Percentiles rank a stretch among this genome's conserved stretches.
These are phyloP conservation scores for Cyberlindnera euphorbiae DNA, from an alignment of 805 yeast genomes.

Conservation along the genomic window DNA sequence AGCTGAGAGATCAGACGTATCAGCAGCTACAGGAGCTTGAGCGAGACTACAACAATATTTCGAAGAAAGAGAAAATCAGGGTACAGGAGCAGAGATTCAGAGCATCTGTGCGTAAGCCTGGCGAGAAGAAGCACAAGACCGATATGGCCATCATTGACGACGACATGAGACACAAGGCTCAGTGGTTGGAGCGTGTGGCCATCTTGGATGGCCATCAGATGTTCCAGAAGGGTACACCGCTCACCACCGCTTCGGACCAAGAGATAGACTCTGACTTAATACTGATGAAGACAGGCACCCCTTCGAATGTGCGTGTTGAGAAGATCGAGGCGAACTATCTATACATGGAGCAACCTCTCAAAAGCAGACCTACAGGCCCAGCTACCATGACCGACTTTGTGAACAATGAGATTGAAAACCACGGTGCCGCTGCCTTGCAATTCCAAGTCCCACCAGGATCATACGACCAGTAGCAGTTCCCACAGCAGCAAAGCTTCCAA, in stretches of 20 bases:
- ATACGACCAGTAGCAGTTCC: too few relatives aligned
- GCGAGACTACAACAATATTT: conserved; percentile 16
- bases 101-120: conserved; percentile 17
- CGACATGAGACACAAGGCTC: conserved; percentile 7
- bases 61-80: conserved; percentile 7
- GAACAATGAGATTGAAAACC: conserved; percentile 21
- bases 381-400: conserved; percentile 27
- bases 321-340: conserved; percentile 20
- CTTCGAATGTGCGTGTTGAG: conserved; percentile 11
- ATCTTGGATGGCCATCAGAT: conserved; percentile 1
- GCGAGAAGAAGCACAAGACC: conserved; percentile 16
- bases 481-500: too few relatives aligned
- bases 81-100: conserved; percentile 14
- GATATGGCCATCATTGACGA: conserved; percentile 13
- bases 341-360: conserved; percentile 18
- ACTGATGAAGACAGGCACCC: conserved; percentile 4
- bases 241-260: conserved; percentile 9
- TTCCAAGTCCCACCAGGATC: too few relatives aligned
- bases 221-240: conserved; percentile 4
- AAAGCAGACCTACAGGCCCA: conserved; percentile 11
- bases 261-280: conserved; percentile 19
- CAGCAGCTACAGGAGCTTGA: conserved; percentile 6
- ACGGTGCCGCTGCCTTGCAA: conserved; percentile 11
- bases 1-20: conserved; percentile 3
- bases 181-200: background rate